These are phyloP conservation scores for Kalaharituber pfeilii DNA, from an alignment of 2,329 filamentous ascomycete genomes.

Conservation along the genomic window DNA sequence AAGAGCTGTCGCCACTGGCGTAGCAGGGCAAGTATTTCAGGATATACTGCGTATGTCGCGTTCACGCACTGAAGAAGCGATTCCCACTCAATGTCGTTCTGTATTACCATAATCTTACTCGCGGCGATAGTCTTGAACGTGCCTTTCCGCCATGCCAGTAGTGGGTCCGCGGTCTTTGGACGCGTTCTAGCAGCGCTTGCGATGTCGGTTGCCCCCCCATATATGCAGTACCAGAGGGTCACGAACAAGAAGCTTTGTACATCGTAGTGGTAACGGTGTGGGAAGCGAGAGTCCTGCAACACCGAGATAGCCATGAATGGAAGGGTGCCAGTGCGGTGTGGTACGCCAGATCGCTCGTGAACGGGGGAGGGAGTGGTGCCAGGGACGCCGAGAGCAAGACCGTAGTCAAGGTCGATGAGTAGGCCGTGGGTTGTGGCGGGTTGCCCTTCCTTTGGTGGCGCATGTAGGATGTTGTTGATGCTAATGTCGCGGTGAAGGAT, in stretches of 20 bases:
- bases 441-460: neutral
- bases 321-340: neutral
- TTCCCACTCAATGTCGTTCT: neutral
- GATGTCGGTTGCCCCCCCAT: neutral
- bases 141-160: neutral
- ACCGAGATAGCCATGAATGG: neutral
- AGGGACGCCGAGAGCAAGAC: neutral
- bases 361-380: neutral
- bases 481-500: slow-evolving; percentile 8
- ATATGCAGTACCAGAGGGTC: neutral
- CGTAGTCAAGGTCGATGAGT: slow-evolving; percentile 5
- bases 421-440: neutral
- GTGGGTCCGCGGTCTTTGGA: neutral
- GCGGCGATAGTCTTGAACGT: neutral
- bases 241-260: neutral
- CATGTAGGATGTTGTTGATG: slow-evolving; percentile 7
- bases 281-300: neutral
- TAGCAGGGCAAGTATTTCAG: neutral
- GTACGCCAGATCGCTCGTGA: neutral
- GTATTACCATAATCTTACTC: neutral
- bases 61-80: neutral
- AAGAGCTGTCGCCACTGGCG: neutral
- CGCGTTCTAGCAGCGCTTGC: neutral
- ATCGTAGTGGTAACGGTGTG: neutral
- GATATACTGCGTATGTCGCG: neutral